phyloP scores from a whole-genome alignment of 1,139 yeast species.

The Meyerozyma carpophila region DNA sequence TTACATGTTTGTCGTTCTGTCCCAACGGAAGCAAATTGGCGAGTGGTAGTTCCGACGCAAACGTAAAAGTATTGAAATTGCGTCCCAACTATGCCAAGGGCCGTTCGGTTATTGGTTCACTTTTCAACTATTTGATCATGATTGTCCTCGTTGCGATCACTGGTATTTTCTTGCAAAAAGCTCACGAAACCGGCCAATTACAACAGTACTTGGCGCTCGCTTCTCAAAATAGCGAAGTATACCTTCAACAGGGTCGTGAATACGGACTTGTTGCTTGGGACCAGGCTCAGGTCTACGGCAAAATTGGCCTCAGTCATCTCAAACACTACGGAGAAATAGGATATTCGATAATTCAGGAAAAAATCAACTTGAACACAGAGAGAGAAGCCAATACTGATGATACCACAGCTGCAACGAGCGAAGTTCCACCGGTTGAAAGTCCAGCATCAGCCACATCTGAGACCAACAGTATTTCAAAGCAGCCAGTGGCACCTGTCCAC shows the following conservation, averaged over 20 bases:
- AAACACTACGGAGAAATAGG: slow-evolving; percentile 12
- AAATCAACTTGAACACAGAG: slow-evolving; percentile 26
- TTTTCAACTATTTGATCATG: slow-evolving; percentile 35
- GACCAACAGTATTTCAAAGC: slow-evolving; percentile 1
- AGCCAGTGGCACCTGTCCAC: neutral
- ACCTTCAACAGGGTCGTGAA: slow-evolving; percentile 19
- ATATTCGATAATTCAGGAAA: neutral
- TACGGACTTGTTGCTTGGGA: slow-evolving; percentile 18
- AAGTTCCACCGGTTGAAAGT: slow-evolving; percentile 14
- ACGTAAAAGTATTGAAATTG: slow-evolving; percentile 57
- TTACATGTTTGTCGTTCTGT: slow-evolving; percentile 68
- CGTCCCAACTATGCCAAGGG: slow-evolving; percentile 49
- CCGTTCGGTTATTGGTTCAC: slow-evolving; percentile 37
- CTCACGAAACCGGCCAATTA: slow-evolving; percentile 34
- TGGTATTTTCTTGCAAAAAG: slow-evolving; percentile 38
- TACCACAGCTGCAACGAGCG: slow-evolving; percentile 14
- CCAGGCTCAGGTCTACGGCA: slow-evolving; percentile 12
- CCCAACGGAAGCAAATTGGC: slow-evolving; percentile 67
- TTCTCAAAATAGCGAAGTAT: slow-evolving; percentile 13
- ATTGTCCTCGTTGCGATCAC: slow-evolving; percentile 43
- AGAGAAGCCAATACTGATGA: slow-evolving; percentile 29
- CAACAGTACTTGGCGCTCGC: slow-evolving; percentile 16
- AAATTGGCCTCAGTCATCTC: slow-evolving; percentile 25
- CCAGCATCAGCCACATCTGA: slow-evolving; percentile 13
- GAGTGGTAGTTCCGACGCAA: slow-evolving; percentile 76